These are phyloP conservation scores for Pyricularia sp. DNA, from an alignment of 2,329 filamentous ascomycete genomes.

Conservation along the genomic window DNA sequence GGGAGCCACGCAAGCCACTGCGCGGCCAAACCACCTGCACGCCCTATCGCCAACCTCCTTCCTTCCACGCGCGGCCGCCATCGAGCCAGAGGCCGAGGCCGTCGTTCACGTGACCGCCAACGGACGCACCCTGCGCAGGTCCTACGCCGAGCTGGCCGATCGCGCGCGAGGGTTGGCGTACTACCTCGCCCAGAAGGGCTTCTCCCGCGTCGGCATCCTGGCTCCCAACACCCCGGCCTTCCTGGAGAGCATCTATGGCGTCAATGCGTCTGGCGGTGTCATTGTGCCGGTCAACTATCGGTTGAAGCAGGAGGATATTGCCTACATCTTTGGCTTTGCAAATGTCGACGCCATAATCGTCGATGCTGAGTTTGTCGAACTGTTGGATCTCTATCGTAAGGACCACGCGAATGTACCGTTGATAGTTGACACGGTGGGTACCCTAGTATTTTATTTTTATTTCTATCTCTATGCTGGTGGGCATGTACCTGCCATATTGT, in stretches of 20 bases:
- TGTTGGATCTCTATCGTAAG: constrained; percentile 59
- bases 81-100: constrained; percentile 78
- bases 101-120: constrained; percentile 81
- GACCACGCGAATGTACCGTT: constrained; percentile 56
- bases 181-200: constrained; percentile 66
- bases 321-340: constrained; percentile 82
- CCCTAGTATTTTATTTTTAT: neutral
- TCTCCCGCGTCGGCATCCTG: constrained; percentile 73
- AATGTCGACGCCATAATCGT: constrained; percentile 83
- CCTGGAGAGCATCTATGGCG: constrained; percentile 80
- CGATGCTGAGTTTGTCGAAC: constrained; percentile 65
- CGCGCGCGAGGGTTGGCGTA: constrained; percentile 83
- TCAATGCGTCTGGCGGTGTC: constrained; percentile 71
- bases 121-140: constrained; percentile 61
- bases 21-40: constrained; percentile 52
- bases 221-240: constrained; percentile 93
- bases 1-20: constrained; percentile 16
- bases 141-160: constrained; percentile 75
- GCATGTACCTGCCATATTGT: neutral
- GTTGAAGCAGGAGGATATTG: constrained; percentile 75
- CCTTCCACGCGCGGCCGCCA: constrained; percentile 67
- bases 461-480: neutral
- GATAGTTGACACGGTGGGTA: constrained; percentile 54
- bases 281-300: constrained; percentile 57
- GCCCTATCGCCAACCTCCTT: constrained; percentile 82